Evolutionary conservation across 805 yeast species (phyloP).

Genomic region (Wickerhamiella lipophila): DNA sequence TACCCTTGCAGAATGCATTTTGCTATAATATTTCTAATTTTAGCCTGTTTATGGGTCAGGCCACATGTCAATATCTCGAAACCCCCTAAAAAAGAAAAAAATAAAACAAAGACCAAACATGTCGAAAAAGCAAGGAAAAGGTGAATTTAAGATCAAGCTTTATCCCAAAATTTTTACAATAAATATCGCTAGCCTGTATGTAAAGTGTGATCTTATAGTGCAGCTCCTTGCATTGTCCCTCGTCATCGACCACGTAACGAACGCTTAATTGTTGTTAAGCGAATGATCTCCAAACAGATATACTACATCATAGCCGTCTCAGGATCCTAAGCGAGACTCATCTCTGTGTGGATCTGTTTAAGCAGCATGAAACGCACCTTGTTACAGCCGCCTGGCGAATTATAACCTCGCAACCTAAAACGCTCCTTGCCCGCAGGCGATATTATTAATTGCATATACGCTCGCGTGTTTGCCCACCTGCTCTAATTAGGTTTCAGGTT

Average conservation of each 20-base stretch:
- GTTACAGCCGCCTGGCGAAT: not conserved
- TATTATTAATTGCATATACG: not conserved
- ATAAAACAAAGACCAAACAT: no score
- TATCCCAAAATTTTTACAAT: no score
- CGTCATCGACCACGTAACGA: not conserved
- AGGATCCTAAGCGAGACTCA: not conserved
- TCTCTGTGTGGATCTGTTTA: not conserved
- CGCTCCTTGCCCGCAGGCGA: slow-evolving; percentile 2
- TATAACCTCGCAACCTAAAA: slow-evolving; percentile 1
- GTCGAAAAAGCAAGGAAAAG: no score
- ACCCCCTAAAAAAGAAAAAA: no score
- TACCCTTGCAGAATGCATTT: no score
- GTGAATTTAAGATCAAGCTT: no score
- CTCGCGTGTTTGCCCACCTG: slow-evolving; percentile 2
- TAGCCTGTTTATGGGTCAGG: no score
- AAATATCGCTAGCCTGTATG: no score
- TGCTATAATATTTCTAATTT: no score
- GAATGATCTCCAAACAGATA: not conserved
- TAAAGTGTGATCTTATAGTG: no score
- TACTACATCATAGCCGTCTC: not conserved
- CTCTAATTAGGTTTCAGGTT: not conserved
- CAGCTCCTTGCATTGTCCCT: not conserved
- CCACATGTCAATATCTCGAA: no score
- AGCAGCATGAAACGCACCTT: slow-evolving; percentile 1
- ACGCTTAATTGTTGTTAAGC: not conserved